phyloP scores from a whole-genome alignment of 352 stramenopile genomes.

The Globisporangium cederbergense region DNA sequence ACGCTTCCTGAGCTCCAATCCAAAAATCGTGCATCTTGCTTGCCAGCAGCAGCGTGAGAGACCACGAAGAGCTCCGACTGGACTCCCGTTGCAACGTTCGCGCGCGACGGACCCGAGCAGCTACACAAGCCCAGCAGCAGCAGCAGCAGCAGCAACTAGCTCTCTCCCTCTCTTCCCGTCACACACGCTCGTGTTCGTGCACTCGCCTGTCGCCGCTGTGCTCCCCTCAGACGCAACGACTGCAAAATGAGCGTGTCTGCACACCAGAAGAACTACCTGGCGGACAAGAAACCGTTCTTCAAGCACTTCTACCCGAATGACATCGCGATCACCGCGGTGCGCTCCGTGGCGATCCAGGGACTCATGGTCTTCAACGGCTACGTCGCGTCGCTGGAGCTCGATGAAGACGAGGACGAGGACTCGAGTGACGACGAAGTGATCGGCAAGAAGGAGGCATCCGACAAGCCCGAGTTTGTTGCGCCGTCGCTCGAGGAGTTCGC shows the following conservation, averaged over 20 bases:
- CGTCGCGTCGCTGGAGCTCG: conserved; percentile 68
- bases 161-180: neutral
- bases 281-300: conserved; percentile 84
- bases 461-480: conserved; percentile 45
- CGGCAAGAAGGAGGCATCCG: conserved; percentile 26
- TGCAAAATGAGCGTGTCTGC: conserved; percentile 53
- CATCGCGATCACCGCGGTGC: conserved; percentile 61
- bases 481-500: conserved; percentile 60
- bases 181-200: neutral
- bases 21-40: neutral
- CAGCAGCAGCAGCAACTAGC: neutral
- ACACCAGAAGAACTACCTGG: conserved; percentile 68
- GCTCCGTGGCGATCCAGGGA: conserved; percentile 60
- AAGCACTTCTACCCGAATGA: conserved; percentile 77
- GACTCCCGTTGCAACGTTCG: neutral
- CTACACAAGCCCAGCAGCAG: neutral
- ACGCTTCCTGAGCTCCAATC: neutral
- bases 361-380: conserved; percentile 78
- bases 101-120: neutral
- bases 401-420: conserved; percentile 52
- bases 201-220: neutral
- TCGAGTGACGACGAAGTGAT: conserved; percentile 40
- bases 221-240: neutral
- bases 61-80: neutral
- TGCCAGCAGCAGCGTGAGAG: neutral